phyloP scores from a whole-genome alignment of 305 asterid genomes.

The Ilex paraguariensis region DNA sequence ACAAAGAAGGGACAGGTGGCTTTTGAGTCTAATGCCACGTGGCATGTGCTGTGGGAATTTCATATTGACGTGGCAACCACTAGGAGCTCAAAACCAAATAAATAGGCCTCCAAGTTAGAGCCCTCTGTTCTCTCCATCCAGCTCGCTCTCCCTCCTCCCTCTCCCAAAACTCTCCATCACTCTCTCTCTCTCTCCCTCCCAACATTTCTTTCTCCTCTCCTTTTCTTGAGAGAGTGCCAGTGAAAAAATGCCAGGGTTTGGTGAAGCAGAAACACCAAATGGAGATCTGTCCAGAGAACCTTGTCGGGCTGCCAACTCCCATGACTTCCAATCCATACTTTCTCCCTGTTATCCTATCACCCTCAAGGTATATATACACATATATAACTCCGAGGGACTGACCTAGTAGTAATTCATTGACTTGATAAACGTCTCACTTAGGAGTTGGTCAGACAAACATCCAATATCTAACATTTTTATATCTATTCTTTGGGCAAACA shows the following conservation, averaged over 20 bases:
- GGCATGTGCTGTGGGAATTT: constrained; percentile 14
- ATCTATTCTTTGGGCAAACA: not conserved
- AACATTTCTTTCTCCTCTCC: not conserved
- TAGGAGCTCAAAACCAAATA: not conserved
- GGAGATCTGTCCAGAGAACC: constrained; percentile 19
- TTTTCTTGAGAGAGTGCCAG: not conserved
- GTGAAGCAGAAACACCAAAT: constrained; percentile 16
- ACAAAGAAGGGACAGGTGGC: constrained; percentile 13
- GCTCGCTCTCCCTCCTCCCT: no score
- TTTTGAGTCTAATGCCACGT: constrained; percentile 32
- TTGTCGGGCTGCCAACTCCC: constrained; percentile 15
- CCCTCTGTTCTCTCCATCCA: constrained; percentile 3
- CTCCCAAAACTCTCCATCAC: no score
- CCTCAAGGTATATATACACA: constrained; percentile 83
- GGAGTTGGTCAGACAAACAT: not conserved
- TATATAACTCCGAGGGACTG: not conserved
- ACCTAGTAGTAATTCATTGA: not conserved
- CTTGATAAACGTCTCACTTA: not conserved
- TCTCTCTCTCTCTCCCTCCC: no score
- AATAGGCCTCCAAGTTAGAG: not conserved
- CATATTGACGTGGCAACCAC: constrained; percentile 35
- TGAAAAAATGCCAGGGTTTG: constrained; percentile 32
- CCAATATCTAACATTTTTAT: not conserved
- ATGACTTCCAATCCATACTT: constrained; percentile 19
- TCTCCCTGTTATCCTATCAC: constrained; percentile 52